Percentiles rank a stretch among this genome's conserved stretches.
phyloP scores from a whole-genome alignment of 2,329 filamentous ascomycete genomes.

The Lecanicillium sp. region DNA sequence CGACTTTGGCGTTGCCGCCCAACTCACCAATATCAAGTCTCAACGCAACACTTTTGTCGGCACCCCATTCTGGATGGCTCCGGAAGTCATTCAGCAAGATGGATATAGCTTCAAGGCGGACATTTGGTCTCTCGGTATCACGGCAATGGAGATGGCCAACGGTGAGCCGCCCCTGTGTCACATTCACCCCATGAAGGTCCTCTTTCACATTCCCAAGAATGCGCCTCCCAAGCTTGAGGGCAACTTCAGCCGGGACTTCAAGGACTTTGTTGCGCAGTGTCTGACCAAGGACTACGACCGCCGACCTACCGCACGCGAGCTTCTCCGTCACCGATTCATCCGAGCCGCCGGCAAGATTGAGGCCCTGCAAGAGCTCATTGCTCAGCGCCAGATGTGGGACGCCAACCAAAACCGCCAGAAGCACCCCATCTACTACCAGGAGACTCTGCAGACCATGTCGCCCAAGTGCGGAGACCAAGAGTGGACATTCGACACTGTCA shows the following conservation, averaged over 20 bases:
- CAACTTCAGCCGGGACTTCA: slow-evolving; percentile 82
- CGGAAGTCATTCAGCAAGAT: slow-evolving; percentile 86
- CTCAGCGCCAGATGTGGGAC: slow-evolving; percentile 76
- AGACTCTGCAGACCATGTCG: slow-evolving; percentile 71
- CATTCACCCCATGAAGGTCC: slow-evolving; percentile 88
- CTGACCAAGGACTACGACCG: slow-evolving; percentile 86
- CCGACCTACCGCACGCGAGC: slow-evolving; percentile 76
- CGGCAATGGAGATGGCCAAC: slow-evolving; percentile 81
- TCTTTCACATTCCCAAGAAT: slow-evolving; percentile 88
- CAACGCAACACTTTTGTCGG: slow-evolving; percentile 97
- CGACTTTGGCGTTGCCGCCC: slow-evolving; percentile 94
- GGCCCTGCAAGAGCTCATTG: slow-evolving; percentile 78
- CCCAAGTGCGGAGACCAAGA: slow-evolving; percentile 68
- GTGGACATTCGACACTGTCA: slow-evolving; percentile 95
- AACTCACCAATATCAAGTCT: slow-evolving; percentile 95
- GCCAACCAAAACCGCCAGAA: slow-evolving; percentile 62
- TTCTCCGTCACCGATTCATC: slow-evolving; percentile 85
- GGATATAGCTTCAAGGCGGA: slow-evolving; percentile 83
- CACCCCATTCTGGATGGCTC: slow-evolving; percentile 96
- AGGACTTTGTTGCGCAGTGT: slow-evolving; percentile 86
- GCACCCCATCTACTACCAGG: slow-evolving; percentile 84
- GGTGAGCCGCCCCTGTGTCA: slow-evolving; percentile 84
- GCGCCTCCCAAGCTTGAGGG: slow-evolving; percentile 79
- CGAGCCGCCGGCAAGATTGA: slow-evolving; percentile 82
- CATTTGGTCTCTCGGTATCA: slow-evolving; percentile 90